Base-by-base conservation (phyloP, 805 yeast genomes). In the Candida qinlingensis region DNA sequence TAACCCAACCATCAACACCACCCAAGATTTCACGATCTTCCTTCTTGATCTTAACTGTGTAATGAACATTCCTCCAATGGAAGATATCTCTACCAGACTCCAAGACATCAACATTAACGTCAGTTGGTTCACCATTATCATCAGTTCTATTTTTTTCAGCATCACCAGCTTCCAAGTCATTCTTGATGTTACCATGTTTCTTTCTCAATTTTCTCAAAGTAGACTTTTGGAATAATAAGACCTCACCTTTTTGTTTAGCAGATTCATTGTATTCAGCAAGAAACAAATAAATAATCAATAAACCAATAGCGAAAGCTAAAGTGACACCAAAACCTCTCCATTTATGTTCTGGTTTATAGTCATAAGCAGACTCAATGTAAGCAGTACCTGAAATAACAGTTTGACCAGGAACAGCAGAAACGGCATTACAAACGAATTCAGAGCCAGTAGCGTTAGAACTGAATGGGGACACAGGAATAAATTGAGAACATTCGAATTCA, bases 1-100 rank as follows among this genome's bases (percentile, higher is more conserved):
- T 83, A 41, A 85, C 90, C 86, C 87, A 85, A 44, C 92, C 94
- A 62, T 83, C 87, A 48, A 86, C 87, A 51, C 78, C 75, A 53
- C 73, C 71, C 59, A 85, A 67, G 51, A 85, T 77, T 51, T 81
- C 72, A 61, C 89, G 73, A 30, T 78, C 72, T 52, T 78, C 87
- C 35, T 66, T 66, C 60, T 83, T 80, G 56, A 82, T 80, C 59
- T 79, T 74, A 50, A 86, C 81, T 53, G 81, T 85, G 62, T 85
- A 86, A 59, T 83, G 78, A 42, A 86, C 80, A 60, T 86, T 76
- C 65, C 79, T 77, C 95, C 95, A 87, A 60, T 82, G 87, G 75
- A 85, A 85, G 37, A 83, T 79, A 45, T 80, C 81, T n/a, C 65
- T 68, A 47, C 74, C 66, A 31, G 62, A 61, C 38, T 68, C 55